phyloP scores from a whole-genome alignment of 2,329 filamentous ascomycete species.

The Chaetomium strumarium region DNA sequence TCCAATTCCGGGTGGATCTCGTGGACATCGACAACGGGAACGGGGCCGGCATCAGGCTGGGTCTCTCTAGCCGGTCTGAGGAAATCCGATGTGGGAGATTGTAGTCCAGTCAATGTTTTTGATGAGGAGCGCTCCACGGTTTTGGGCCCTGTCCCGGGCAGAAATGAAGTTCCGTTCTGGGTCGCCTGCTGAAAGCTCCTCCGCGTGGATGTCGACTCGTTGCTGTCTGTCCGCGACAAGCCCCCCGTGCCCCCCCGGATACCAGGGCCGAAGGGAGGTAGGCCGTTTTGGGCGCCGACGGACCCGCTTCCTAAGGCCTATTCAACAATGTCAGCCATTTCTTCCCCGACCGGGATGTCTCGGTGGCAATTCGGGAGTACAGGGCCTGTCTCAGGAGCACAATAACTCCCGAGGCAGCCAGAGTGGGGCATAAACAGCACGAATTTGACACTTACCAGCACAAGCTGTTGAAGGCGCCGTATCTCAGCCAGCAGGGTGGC shows the following conservation, averaged over 20 bases:
- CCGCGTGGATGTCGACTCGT: constrained; percentile 23
- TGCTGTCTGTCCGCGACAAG: constrained; percentile 21
- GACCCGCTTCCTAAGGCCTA: constrained; percentile 7
- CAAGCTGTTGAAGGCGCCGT: constrained; percentile 35
- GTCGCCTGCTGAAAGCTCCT: constrained; percentile 1
- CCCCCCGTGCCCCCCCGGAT: constrained; percentile 19
- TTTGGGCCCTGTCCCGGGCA: background rate
- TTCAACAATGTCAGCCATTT: too few species aligned
- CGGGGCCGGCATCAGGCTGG: constrained; percentile 30
- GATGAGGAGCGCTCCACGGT: constrained; percentile 13
- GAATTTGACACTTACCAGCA: too few species aligned
- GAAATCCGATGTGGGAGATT: constrained; percentile 9
- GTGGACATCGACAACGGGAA: constrained; percentile 51
- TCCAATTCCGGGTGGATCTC: constrained; percentile 55
- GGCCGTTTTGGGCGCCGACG: constrained; percentile 13
- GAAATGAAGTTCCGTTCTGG: background rate
- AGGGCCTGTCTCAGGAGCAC: too few species aligned
- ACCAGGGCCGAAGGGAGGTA: constrained; percentile 14
- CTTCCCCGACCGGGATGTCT: too few species aligned
- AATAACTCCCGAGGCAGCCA: too few species aligned
- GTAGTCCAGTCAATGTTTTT: constrained; percentile 10
- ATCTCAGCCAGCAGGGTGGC: constrained; percentile 37
- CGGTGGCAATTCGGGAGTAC: too few species aligned
- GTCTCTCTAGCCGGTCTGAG: constrained; percentile 5
- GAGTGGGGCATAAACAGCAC: too few species aligned